These are phyloP conservation scores for Fusarium sp. DNA, from an alignment of 2,329 filamentous ascomycete genomes.

Conservation along the genomic window DNA sequence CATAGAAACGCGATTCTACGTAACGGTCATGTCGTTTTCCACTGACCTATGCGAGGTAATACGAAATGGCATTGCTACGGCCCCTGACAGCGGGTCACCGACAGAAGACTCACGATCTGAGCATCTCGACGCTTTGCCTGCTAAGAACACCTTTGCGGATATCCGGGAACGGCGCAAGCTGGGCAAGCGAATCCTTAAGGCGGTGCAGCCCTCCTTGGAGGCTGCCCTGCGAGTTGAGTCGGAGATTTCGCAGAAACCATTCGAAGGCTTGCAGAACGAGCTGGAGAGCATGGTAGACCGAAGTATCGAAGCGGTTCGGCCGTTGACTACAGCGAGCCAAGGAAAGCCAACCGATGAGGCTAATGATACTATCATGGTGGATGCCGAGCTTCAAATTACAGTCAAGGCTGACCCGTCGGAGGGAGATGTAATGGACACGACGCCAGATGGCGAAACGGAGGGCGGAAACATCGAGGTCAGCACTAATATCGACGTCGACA, in stretches of 20 bases:
- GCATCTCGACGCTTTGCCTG: conserved; percentile 60
- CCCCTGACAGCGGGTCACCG: conserved; percentile 46
- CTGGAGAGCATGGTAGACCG: conserved; percentile 79
- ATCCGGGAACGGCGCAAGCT: conserved; percentile 84
- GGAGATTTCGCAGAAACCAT: conserved; percentile 78
- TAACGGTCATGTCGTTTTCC: conserved; percentile 67
- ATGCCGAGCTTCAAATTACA: conserved; percentile 62
- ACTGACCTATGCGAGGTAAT: conserved; percentile 68
- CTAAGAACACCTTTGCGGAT: conserved; percentile 69
- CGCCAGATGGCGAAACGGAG: conserved; percentile 50
- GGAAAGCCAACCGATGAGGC: conserved; percentile 53
- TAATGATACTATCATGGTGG: conserved; percentile 65
- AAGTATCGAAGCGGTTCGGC: conserved; percentile 69
- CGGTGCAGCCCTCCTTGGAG: conserved; percentile 82
- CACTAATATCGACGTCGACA: conserved; percentile 60
- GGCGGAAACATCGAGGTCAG: conserved; percentile 61
- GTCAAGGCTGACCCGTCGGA: conserved; percentile 49
- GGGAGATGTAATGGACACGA: conserved; percentile 52
- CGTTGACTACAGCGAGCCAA: conserved; percentile 51
- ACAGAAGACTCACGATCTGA: conserved; percentile 48
- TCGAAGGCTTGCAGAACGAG: conserved; percentile 77
- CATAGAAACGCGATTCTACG: conserved; percentile 69
- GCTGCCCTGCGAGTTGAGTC: conserved; percentile 82
- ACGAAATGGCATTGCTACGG: conserved; percentile 62
- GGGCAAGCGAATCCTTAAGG: conserved; percentile 90